Percentiles rank a stretch among this genome's conserved stretches.
phyloP scores from a whole-genome alignment of 257 asterid genomes.

The Cordia subcordata region DNA sequence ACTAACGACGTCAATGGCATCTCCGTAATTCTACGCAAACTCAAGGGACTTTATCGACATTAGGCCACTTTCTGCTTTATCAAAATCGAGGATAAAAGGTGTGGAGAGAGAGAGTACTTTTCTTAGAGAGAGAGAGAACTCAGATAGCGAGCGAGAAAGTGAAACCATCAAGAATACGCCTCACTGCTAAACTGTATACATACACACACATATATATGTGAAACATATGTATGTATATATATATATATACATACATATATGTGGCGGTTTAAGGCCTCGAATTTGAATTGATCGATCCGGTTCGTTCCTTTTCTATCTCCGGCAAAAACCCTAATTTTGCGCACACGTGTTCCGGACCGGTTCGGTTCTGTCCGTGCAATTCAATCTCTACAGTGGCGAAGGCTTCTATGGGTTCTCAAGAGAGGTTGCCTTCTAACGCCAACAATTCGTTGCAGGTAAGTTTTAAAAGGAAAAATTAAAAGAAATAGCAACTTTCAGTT shows the following conservation, averaged over 20 bases:
- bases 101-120: conserved; percentile 7
- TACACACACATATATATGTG: no score
- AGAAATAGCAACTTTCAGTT: no score
- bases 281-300: neutral
- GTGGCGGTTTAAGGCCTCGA: neutral
- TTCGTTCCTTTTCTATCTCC: neutral
- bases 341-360: neutral
- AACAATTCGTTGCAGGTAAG: conserved; percentile 38
- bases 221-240: no score
- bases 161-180: conserved; percentile 5
- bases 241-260: neutral
- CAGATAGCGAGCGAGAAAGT: neutral
- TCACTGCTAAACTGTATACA: neutral
- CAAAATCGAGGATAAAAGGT: conserved; percentile 28
- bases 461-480: no score
- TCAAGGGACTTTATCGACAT: conserved; percentile 29
- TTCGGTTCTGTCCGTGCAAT: conserved; percentile 14
- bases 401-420: conserved; percentile 37
- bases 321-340: conserved; percentile 59
- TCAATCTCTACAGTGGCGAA: conserved; percentile 18
- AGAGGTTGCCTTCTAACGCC: conserved; percentile 21
- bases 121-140: neutral
- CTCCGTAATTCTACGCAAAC: conserved; percentile 1
- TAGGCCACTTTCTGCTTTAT: neutral
- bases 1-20: conserved; percentile 7